A percentile compares a stretch with the other conserved stretches of the same genome.
phyloP scores from a whole-genome alignment of 2,329 filamentous ascomycete genomes.

The Gnomoniopsis sp. region DNA sequence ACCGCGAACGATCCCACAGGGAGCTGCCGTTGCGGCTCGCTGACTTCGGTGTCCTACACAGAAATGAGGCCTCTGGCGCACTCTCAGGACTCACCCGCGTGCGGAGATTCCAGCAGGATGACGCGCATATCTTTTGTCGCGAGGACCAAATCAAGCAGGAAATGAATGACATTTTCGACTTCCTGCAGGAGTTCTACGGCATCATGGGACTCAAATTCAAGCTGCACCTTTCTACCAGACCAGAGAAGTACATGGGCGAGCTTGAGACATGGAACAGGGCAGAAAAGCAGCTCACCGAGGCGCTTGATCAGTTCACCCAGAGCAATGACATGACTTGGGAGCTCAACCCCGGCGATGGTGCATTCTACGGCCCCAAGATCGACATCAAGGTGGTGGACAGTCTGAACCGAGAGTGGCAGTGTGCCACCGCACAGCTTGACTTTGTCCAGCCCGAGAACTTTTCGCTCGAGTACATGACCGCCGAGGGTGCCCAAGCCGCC shows the following conservation, averaged over 20 bases:
- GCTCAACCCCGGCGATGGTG: constrained; percentile 90
- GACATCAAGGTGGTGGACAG: constrained; percentile 93
- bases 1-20: constrained; percentile 80
- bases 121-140: constrained; percentile 93
- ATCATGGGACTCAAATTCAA: constrained; percentile 88
- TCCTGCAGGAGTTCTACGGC: constrained; percentile 71
- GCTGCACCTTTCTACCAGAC: constrained; percentile 86
- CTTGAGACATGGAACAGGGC: constrained; percentile 86
- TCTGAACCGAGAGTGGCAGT: constrained; percentile 73
- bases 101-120: constrained; percentile 91
- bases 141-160: constrained; percentile 72
- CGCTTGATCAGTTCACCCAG: constrained; percentile 70
- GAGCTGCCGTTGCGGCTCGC: constrained; percentile 90
- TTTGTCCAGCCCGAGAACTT: constrained; percentile 86
- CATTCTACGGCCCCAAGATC: constrained; percentile 98
- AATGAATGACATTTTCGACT: constrained; percentile 82
- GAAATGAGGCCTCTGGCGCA: constrained; percentile 92
- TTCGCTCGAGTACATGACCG: constrained; percentile 80
- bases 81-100: constrained; percentile 88
- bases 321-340: constrained; percentile 69
- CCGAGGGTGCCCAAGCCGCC: constrained; percentile 45
- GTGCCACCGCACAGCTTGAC: constrained; percentile 85
- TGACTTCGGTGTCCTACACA: constrained; percentile 92
- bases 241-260: constrained; percentile 84
- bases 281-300: constrained; percentile 74